These are phyloP conservation scores for Tolypocladium pustulatum DNA, from an alignment of 2,329 filamentous ascomycete genomes.

Conservation along the genomic window DNA sequence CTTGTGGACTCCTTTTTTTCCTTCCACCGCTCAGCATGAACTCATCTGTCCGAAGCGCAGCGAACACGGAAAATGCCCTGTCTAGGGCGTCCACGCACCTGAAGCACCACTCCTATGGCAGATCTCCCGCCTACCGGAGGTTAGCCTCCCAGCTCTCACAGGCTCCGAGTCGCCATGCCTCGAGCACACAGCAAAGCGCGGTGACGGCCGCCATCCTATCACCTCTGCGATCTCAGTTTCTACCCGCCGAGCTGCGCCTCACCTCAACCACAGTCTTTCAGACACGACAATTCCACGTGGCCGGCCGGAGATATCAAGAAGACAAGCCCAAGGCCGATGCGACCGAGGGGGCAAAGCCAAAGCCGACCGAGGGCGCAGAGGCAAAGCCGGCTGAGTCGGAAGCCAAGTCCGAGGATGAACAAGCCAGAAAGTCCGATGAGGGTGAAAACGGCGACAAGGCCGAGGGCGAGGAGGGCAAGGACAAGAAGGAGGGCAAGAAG, in stretches of 20 bases:
- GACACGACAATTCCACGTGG: slow-evolving; percentile 22
- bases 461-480: slow-evolving; percentile 29
- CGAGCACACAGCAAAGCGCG: slow-evolving; percentile 14
- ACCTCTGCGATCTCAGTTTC: slow-evolving; percentile 35
- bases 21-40: slow-evolving; percentile 29
- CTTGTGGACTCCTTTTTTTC: slow-evolving; percentile 16
- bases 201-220: slow-evolving; percentile 19
- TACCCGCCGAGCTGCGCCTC: slow-evolving; percentile 21
- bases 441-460: slow-evolving; percentile 33
- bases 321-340: slow-evolving; percentile 19
- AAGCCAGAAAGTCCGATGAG: slow-evolving; percentile 32
- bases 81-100: slow-evolving; percentile 28
- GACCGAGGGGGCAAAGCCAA: not conserved
- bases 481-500: slow-evolving; percentile 48
- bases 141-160: slow-evolving; percentile 28
- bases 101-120: slow-evolving; percentile 24
- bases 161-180: slow-evolving; percentile 14
- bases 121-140: slow-evolving; percentile 37
- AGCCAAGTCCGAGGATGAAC: slow-evolving; percentile 24
- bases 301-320: slow-evolving; percentile 16
- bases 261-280: slow-evolving; percentile 19
- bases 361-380: slow-evolving; percentile 6
- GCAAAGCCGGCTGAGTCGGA: slow-evolving; percentile 6
- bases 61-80: slow-evolving; percentile 29
- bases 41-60: slow-evolving; percentile 32